phyloP scores from a whole-genome alignment of 306 rosid species.

The Arachis stenosperma region DNA sequence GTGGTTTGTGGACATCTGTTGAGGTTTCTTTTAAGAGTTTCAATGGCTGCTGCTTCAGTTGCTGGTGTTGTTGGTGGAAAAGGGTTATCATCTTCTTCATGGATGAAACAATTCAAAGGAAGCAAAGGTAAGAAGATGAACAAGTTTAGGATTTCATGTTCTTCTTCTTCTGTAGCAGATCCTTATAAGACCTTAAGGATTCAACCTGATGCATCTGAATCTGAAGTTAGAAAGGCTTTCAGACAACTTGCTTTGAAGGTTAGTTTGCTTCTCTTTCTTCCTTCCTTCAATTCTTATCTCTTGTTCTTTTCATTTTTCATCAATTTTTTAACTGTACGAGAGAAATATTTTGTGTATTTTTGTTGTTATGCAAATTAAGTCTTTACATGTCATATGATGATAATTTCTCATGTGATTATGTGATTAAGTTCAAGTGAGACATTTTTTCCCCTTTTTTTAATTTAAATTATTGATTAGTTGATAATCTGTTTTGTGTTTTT shows the following conservation, averaged over 20 bases:
- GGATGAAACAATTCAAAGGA: slow-evolving; percentile 45
- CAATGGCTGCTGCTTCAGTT: slow-evolving; percentile 45
- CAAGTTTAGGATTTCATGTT: slow-evolving; percentile 47
- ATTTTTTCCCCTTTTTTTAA: neutral
- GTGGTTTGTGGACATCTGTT: slow-evolving; percentile 7
- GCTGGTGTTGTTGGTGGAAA: slow-evolving; percentile 58
- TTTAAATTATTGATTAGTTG: slow-evolving; percentile 7
- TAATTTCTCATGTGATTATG: neutral
- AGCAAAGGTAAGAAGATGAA: slow-evolving; percentile 32
- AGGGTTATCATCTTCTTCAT: slow-evolving; percentile 54
- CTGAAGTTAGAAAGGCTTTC: slow-evolving; percentile 87
- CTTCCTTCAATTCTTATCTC: neutral
- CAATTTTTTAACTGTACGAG: neutral
- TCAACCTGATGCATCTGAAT: slow-evolving; percentile 72
- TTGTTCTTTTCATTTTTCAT: too few relatives aligned
- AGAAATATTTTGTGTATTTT: too few relatives aligned
- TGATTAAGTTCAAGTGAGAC: neutral
- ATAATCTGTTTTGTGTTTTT: neutral
- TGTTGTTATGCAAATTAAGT: too few relatives aligned
- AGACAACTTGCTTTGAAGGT: slow-evolving; percentile 92
- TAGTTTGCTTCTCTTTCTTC: slow-evolving; percentile 51
- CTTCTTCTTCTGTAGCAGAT: slow-evolving; percentile 59
- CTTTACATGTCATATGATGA: neutral
- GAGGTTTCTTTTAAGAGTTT: neutral
- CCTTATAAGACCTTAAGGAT: slow-evolving; percentile 77